Evolutionary conservation across 2,329 filamentous ascomycete species (phyloP), one percentile per base, ranked within the genome.

Genomic region (Monosporascus sp.): DNA sequence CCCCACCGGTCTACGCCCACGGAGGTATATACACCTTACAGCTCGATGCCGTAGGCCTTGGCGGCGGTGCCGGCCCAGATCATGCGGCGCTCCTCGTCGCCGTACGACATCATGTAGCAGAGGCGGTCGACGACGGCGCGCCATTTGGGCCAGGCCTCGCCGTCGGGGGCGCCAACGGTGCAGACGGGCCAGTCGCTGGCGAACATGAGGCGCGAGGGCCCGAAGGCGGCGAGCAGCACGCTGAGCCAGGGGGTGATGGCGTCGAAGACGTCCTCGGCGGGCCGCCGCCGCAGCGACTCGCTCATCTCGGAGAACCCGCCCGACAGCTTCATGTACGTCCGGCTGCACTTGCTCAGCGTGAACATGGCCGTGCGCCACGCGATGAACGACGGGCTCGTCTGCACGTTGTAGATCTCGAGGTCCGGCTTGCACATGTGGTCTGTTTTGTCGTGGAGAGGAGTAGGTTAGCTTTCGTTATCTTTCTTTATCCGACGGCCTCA

Each of bases 181-280:
- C 90, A 96, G 1, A 97, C 87, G 2, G 93, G 92, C 93, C 93
- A 97, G 70, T 97, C 91, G 59, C 88, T 92, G 24, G 87, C 92
- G 70, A 94, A 97, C 86, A 97, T 91, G 66, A 94, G 79, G 58
- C 90, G 79, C 22, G 75, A 67, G 0, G 87, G 73, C 1, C 88
- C 85, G 65, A 96, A 97, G 1, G 80, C 80, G 27, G 84, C 80
- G 50, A 95, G 81, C 1, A 92, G 74, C 50, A 87, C 81, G 55
- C 85, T 81, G 2, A 90, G 79, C 86, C 89, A 95, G 24, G 86
- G 85, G 54, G 80, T 76, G 20, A 89, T 76, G 41, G 78, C 78
- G 56, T 80, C 74, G 59, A 89, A 84, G 53, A 90, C 79, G 37
- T 81, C 77, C 53, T 80, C 73, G 36, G 77, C 67, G 9, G 77